Conservation (phyloP, 2,329 filamentous ascomycete species). For the Aspergillus ochraceoroseus region DNA sequence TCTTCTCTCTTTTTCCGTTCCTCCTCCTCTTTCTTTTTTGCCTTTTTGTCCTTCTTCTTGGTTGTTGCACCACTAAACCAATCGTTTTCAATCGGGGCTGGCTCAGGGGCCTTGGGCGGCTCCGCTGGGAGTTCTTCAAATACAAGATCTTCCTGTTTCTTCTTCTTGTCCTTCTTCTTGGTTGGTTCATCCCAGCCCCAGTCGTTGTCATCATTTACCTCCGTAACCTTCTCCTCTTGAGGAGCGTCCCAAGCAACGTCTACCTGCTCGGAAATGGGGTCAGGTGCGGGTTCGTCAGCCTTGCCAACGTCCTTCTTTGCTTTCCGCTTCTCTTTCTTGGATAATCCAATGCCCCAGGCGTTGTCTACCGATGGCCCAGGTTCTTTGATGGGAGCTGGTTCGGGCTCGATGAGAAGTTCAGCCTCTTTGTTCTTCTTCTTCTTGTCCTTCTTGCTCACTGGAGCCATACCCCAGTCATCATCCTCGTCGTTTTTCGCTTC, state of each 20-base stretch:
- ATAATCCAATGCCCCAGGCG: conserved; percentile 30
- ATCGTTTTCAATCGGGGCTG: conserved; percentile 32
- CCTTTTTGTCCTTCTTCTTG: conserved; percentile 44
- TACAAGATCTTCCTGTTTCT: conserved; percentile 24
- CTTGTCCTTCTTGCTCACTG: conserved; percentile 42
- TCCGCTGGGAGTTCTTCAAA: conserved; percentile 29
- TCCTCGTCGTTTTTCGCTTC: conserved; percentile 40
- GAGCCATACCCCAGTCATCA: conserved; percentile 37
- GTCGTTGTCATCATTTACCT: conserved; percentile 26
- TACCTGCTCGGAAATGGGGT: conserved; percentile 22
- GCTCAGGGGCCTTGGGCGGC: conserved; percentile 25
- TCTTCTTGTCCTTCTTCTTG: conserved; percentile 36
- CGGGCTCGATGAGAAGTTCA: conserved; percentile 12
- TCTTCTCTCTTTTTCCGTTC: conserved; percentile 10
- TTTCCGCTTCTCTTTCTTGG: conserved; percentile 32
- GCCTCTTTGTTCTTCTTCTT: conserved; percentile 43
- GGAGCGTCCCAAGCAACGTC: conserved; percentile 11
- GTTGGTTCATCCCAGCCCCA: conserved; percentile 27
- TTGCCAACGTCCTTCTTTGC: conserved; percentile 27
- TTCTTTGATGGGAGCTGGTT: conserved; percentile 19
- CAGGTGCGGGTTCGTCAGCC: conserved; percentile 20
- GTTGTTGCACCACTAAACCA: conserved; percentile 30
- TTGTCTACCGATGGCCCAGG: conserved; percentile 23
- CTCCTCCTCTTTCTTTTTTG: conserved; percentile 26
- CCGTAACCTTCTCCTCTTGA: conserved; percentile 7